A percentile compares a stretch with the other conserved stretches of the same genome.
Evolutionary conservation across 1,139 yeast genomes (phyloP).

Genomic region (Zygosaccharomyces sapae): DNA sequence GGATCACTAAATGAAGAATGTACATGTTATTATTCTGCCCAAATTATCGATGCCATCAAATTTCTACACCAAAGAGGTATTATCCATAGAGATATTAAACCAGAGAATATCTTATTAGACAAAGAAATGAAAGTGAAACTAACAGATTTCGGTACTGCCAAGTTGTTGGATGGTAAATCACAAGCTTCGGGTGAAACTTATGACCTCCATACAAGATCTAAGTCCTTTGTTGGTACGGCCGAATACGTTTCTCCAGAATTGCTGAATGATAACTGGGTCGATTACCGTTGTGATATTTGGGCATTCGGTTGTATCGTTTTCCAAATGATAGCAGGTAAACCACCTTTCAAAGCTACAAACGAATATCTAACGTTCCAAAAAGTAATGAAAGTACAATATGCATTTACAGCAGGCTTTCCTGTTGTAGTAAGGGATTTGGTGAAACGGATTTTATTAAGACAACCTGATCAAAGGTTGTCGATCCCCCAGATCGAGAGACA

Average conservation of each 20-base stretch:
- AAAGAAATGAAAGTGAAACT: slow-evolving; percentile 75
- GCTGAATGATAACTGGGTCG: slow-evolving; percentile 74
- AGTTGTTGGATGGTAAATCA: slow-evolving; percentile 50
- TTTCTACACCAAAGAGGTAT: slow-evolving; percentile 82
- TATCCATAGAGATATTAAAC: slow-evolving; percentile 91
- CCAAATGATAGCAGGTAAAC: slow-evolving; percentile 90
- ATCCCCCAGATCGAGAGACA: slow-evolving; percentile 71
- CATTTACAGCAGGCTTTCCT: slow-evolving; percentile 77
- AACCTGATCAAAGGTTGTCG: slow-evolving; percentile 69
- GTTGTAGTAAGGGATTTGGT: slow-evolving; percentile 66
- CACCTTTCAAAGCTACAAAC: slow-evolving; percentile 95
- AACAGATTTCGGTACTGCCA: slow-evolving; percentile 99
- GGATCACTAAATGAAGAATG: slow-evolving; percentile 56
- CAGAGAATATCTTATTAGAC: slow-evolving; percentile 85
- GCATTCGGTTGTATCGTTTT: slow-evolving; percentile 91
- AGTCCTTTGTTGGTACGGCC: slow-evolving; percentile 74
- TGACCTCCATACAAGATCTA: slow-evolving; percentile 63
- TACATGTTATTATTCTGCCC: slow-evolving; percentile 58
- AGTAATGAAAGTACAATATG: slow-evolving; percentile 76
- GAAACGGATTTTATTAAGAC: slow-evolving; percentile 57
- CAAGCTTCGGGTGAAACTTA: slow-evolving; percentile 38
- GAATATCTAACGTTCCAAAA: slow-evolving; percentile 94
- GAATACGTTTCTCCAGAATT: slow-evolving; percentile 91
- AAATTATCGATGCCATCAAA: slow-evolving; percentile 79
- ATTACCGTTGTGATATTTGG: slow-evolving; percentile 91